phyloP scores from a whole-genome alignment of 768 basidiomycete species.

The Naganishia friedmannii region DNA sequence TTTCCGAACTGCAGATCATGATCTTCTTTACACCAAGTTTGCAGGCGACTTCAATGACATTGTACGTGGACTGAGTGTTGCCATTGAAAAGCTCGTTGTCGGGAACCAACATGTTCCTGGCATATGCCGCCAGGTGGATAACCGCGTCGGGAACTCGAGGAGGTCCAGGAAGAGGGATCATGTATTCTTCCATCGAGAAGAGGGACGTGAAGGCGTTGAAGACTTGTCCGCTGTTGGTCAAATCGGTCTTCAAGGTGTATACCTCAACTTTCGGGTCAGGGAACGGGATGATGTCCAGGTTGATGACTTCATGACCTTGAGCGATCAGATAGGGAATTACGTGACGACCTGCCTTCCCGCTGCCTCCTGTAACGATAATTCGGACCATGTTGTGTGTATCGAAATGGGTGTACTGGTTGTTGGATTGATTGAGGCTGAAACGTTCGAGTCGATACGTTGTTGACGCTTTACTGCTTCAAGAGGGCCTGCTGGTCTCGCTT shows the following conservation, averaged over 20 bases:
- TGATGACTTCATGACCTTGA: constrained; percentile 47
- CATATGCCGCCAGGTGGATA: constrained; percentile 49
- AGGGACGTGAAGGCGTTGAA: constrained; percentile 47
- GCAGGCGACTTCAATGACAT: constrained; percentile 48
- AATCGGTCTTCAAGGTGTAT: constrained; percentile 47
- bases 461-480: background rate
- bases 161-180: constrained; percentile 33
- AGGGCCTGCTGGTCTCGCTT: background rate
- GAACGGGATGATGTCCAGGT: constrained; percentile 46
- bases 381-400: constrained; percentile 28
- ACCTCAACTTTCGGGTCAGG: constrained; percentile 38
- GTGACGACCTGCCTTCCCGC: constrained; percentile 48
- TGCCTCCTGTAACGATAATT: constrained; percentile 49
- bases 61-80: constrained; percentile 45
- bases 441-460: background rate
- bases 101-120: constrained; percentile 47
- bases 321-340: constrained; percentile 46
- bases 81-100: constrained; percentile 43
- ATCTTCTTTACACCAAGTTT: constrained; percentile 49
- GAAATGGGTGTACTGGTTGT: background rate
- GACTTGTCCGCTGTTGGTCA: constrained; percentile 48
- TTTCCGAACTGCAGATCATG: constrained; percentile 46
- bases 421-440: background rate
- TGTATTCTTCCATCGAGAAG: constrained; percentile 45
- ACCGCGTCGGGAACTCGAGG: constrained; percentile 38